Conservation (phyloP, 768 basidiomycete species). For the Lepiota subincarnata region DNA sequence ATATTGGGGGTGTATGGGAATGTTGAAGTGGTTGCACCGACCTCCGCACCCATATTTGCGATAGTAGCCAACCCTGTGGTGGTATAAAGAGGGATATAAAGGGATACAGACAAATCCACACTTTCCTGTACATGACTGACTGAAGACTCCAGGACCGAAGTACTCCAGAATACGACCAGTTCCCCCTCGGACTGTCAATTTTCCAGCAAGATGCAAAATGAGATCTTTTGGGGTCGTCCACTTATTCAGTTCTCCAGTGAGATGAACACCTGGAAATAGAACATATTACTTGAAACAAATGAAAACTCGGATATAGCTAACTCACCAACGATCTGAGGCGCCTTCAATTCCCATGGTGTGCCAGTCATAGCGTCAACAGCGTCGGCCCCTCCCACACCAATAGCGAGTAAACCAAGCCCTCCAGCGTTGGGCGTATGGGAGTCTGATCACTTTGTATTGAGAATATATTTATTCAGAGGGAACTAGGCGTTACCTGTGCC, state of each 20-base stretch:
- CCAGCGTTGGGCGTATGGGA: constrained; percentile 99
- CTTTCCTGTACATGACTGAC: constrained; percentile 89
- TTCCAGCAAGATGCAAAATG: constrained; percentile 91
- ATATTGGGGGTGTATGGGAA: constrained; percentile 94
- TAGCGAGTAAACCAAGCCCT: constrained; percentile 92
- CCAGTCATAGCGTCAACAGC: constrained; percentile 98
- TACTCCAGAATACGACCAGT: constrained; percentile 96
- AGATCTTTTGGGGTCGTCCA: constrained; percentile 98
- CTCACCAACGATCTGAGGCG: constrained; percentile 77
- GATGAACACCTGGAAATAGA: constrained; percentile 61
- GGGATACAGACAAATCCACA: neutral
- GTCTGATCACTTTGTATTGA: constrained; percentile 40
- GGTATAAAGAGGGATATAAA: neutral
- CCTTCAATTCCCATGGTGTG: constrained; percentile 97
- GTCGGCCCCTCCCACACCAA: constrained; percentile 98
- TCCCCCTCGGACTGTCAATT: constrained; percentile 91
- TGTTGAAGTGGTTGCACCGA: constrained; percentile 98
- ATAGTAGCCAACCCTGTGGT: constrained; percentile 81
- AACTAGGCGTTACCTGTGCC: constrained; percentile 57
- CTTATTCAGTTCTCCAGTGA: constrained; percentile 81
- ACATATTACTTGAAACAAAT: neutral
- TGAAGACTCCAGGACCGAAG: constrained; percentile 86
- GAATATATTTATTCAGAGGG: neutral
- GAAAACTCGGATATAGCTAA: neutral
- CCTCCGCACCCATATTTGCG: constrained; percentile 99